Evolutionary conservation across 139 green algal genomes (phyloP).

Genomic region (Asterochloris erici): DNA sequence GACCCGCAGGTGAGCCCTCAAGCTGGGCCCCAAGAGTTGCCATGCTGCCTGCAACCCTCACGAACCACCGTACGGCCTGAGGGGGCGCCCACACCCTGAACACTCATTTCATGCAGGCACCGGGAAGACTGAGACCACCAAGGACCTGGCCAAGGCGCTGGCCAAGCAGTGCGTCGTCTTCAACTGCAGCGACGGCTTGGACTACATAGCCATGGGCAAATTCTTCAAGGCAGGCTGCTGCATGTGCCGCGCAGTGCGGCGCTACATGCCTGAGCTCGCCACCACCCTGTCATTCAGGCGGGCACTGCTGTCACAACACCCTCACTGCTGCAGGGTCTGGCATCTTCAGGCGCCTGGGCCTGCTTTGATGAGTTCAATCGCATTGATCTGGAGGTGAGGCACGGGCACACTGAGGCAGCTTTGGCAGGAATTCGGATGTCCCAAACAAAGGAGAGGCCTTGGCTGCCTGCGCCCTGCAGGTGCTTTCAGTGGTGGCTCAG

Average conservation of each 20-base stretch:
- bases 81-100: no score
- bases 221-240: constrained; percentile 52
- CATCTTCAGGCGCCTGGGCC: constrained; percentile 79
- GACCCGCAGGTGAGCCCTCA: constrained; percentile 55
- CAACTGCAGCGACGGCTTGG: constrained; percentile 89
- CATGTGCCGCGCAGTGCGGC: not conserved
- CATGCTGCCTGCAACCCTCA: no score
- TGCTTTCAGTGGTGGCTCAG: constrained; percentile 79
- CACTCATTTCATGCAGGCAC: constrained; percentile 34
- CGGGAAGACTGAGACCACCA: constrained; percentile 58
- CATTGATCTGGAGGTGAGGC: constrained; percentile 79
- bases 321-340: constrained; percentile 80
- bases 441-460: no score
- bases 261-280: not conserved
- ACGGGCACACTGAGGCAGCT: constrained; percentile 41
- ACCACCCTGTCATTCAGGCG: not conserved
- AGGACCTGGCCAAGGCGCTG: constrained; percentile 81
- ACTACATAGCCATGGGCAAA: constrained; percentile 84
- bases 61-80: no score
- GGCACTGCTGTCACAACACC: constrained; percentile 9
- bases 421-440: constrained; percentile 8
- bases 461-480: constrained; percentile 2
- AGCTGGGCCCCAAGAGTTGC: no score
- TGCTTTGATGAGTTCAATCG: constrained; percentile 93
- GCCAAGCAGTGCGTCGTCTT: constrained; percentile 89